Base-by-base conservation (phyloP, 2,329 filamentous ascomycete species). In the Fusarium marasasianum region DNA sequence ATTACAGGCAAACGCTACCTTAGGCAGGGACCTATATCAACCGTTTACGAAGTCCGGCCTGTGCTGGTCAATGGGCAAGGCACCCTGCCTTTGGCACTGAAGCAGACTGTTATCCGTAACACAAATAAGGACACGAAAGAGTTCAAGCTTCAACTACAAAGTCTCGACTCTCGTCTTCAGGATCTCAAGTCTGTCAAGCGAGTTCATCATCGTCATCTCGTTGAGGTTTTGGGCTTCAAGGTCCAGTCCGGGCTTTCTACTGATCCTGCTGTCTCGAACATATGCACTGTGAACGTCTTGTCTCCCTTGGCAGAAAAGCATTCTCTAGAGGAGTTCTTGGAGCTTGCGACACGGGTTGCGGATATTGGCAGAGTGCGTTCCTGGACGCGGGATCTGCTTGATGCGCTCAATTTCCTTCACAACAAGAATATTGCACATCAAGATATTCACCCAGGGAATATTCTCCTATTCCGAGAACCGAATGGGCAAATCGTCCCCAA, bases 301-400 rank as follows among this genome's bases (percentile, higher is more conserved):
- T 91, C 89, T 47, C 93, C 95, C 54, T 88, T 94, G 77, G 93
- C 94, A 17, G 92, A 94, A 59, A 95, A 94, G 80, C 95, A 94
- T 1, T 94, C 95, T 1, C 84, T 99, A 20, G 90, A 92, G 35
- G 94, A 98, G 77, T 86, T 97, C 26, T 86, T 99, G 37, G 92
- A 96, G 64, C 89, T 96, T 69, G 91, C 94, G 47, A 94, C 93
- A 9, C 89, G 89, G 37, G 85, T 98, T 57, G 90, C 92, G 47
- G n/a, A 54, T 20, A 89, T 93, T 58, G 89, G 90, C 72, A 95
- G 92, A 80, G 91, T 95, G 50, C 92, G 95, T 60, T 91, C 94
- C 31, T 98, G 95, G 92, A 96, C 94, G n/a, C 91, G 95, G 67
- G 94, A 98, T 78, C 87, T 99, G 24, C 88, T 99, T 33, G 94